These are phyloP conservation scores for Fusarium sp. DNA, from an alignment of 2,329 filamentous ascomycete genomes.

Conservation along the genomic window DNA sequence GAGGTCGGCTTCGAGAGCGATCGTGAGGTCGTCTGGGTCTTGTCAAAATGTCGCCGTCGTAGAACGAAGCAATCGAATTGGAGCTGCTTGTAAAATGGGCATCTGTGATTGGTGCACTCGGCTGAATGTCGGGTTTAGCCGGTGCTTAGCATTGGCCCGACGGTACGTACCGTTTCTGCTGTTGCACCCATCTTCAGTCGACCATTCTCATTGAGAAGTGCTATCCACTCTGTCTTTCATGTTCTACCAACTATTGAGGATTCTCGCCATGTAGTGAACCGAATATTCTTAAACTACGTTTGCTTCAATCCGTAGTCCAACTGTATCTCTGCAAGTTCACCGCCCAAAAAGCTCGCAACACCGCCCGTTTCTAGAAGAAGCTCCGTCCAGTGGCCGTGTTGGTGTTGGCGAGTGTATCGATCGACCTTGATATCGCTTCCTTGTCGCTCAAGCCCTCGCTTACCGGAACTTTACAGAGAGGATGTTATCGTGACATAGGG, in stretches of 20 bases:
- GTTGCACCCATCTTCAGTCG: neutral
- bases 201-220: neutral
- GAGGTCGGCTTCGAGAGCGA: conserved; percentile 25
- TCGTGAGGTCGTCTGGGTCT: conserved; percentile 44
- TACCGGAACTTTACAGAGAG: conserved; percentile 8
- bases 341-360: neutral
- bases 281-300: neutral
- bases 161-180: conserved; percentile 27
- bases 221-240: neutral
- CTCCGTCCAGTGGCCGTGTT: neutral
- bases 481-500: neutral
- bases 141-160: conserved; percentile 11
- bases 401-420: neutral
- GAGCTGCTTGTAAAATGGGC: conserved; percentile 52
- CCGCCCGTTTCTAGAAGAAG: neutral
- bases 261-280: neutral
- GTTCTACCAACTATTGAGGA: neutral
- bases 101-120: conserved; percentile 48
- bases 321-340: neutral
- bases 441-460: conserved; percentile 5
- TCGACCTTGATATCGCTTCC: neutral
- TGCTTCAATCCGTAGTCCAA: neutral
- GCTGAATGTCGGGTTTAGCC: conserved; percentile 43
- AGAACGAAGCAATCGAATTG: conserved; percentile 39
- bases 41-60: conserved; percentile 51